phyloP scores from a whole-genome alignment of 176 grass and related monocot genomes.

The Musa schizocarpa region DNA sequence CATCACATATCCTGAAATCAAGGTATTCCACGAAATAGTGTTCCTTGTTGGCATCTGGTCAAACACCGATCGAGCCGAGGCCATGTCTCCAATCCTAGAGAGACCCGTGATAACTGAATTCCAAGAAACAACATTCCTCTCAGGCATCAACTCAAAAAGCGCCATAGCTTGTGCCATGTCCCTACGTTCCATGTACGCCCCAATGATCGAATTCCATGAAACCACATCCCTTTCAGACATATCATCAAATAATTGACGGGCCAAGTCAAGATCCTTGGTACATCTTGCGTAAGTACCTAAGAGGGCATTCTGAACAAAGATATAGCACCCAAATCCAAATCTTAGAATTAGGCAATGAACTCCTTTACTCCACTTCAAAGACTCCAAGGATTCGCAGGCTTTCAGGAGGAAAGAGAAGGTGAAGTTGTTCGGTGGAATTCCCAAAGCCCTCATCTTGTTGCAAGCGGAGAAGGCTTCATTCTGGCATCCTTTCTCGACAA shows the following conservation, averaged over 20 bases:
- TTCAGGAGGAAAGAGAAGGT: slow-evolving; percentile 48
- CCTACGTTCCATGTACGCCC: slow-evolving; percentile 27
- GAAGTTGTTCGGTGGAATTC: slow-evolving; percentile 32
- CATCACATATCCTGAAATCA: slow-evolving; percentile 36
- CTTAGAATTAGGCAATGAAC: slow-evolving; percentile 26
- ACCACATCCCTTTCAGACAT: slow-evolving; percentile 41
- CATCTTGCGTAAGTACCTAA: slow-evolving; percentile 31
- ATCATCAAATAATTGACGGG: slow-evolving; percentile 37
- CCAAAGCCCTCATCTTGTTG: slow-evolving; percentile 18
- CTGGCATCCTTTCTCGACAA: slow-evolving; percentile 1
- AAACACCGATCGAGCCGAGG: slow-evolving; percentile 18
- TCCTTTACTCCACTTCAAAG: slow-evolving; percentile 18
- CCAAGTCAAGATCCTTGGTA: not conserved
- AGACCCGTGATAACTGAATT: slow-evolving; percentile 32
- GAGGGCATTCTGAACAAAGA: slow-evolving; percentile 42
- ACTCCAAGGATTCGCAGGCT: slow-evolving; percentile 21
- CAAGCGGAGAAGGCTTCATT: slow-evolving; percentile 24
- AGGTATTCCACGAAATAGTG: slow-evolving; percentile 37
- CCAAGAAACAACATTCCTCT: slow-evolving; percentile 45
- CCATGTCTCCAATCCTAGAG: slow-evolving; percentile 24
- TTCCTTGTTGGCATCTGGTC: slow-evolving; percentile 31
- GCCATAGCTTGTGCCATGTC: slow-evolving; percentile 17
- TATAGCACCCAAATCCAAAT: slow-evolving; percentile 13
- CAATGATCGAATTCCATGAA: slow-evolving; percentile 46
- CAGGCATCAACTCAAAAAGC: slow-evolving; percentile 37